Conservation (phyloP, 78 protist species). For the Paratrimastix pyriformis region DNA sequence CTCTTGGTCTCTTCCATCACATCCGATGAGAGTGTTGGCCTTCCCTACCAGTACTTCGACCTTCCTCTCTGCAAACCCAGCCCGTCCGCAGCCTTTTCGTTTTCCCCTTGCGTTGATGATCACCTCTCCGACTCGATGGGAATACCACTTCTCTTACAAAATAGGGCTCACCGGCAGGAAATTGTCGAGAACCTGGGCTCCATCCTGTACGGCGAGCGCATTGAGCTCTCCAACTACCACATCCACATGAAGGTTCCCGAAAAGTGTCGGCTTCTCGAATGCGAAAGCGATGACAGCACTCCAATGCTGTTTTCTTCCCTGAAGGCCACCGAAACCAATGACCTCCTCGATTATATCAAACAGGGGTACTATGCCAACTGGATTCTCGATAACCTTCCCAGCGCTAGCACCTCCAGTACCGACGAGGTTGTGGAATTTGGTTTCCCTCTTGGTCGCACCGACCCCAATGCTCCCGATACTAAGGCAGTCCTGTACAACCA, state of each 20-base stretch:
- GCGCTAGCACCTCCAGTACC: background rate
- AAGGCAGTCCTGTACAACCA: slow-evolving; percentile 60
- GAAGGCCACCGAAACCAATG: too few species aligned
- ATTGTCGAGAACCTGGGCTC: slow-evolving; percentile 3
- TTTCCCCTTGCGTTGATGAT: too few species aligned
- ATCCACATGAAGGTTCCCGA: background rate
- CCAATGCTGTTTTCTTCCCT: background rate
- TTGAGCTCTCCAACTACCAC: background rate
- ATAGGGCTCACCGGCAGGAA: too few species aligned
- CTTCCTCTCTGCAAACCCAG: slow-evolving; percentile 7
- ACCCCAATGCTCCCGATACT: background rate
- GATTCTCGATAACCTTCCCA: slow-evolving; percentile 7
- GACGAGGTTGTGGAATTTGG: background rate
- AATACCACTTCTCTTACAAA: too few species aligned
- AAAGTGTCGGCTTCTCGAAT: background rate
- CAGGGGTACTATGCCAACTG: slow-evolving; percentile 4
- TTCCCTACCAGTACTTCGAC: background rate
- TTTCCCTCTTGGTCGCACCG: slow-evolving; percentile 2
- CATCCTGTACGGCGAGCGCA: background rate
- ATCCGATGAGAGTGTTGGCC: background rate
- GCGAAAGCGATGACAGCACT: background rate
- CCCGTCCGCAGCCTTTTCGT: too few species aligned
- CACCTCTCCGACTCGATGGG: too few species aligned
- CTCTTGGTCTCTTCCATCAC: background rate
- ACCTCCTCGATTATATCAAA: background rate